Base-by-base conservation (phyloP, 192 early-diverging fungal species). In the Mortierella antarctica region DNA sequence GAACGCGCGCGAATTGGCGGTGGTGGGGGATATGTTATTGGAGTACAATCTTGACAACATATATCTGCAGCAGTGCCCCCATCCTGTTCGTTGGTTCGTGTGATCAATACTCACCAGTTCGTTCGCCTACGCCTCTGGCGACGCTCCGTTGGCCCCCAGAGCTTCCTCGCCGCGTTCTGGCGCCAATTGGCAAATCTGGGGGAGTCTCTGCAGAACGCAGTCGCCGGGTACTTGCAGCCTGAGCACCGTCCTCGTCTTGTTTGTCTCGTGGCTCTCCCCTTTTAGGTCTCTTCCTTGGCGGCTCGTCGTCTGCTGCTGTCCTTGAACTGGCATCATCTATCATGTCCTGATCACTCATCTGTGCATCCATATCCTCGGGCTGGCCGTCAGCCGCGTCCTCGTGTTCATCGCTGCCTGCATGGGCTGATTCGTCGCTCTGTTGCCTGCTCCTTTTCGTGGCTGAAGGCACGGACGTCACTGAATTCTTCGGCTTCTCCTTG, bases 151-250 rank as follows among this genome's bases (percentile, higher is more conserved):
- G 59, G 54, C 49, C 49, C 45, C 55, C 70, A 20, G 62, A 62
- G n/a, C 73, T 74, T 20, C 59, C 49, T 20, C 73, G 17, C 9
- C 73, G 64, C 31, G 57, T 23, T 18, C 57, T 50, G 6, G 49
- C 11, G 14, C 57, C 7, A 1, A 23, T 11, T 10, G 52, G 51
- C 40, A 44, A 15, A 13, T 9, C 9, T 6, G 64, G 47, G n/a
- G 48, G 42, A n/a, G 46, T 31, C n/a, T 74, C 73, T 20, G 58
- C 53, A 5, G 73, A 74, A 42, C 73, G 73, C 18, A 74, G 41
- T 9, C 73, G 73, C 23, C 73, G 73, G n/a, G 65, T 49, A 7
- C 23, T 57, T 10, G 15, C 11, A 5, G 17, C 20, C 31, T 31
- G 31, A 6, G 44, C 7, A 14, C 52, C 20, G 12, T 62, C 73